Conservation (phyloP, 176 grass and related monocot species). For the Triticum turgidum region DNA sequence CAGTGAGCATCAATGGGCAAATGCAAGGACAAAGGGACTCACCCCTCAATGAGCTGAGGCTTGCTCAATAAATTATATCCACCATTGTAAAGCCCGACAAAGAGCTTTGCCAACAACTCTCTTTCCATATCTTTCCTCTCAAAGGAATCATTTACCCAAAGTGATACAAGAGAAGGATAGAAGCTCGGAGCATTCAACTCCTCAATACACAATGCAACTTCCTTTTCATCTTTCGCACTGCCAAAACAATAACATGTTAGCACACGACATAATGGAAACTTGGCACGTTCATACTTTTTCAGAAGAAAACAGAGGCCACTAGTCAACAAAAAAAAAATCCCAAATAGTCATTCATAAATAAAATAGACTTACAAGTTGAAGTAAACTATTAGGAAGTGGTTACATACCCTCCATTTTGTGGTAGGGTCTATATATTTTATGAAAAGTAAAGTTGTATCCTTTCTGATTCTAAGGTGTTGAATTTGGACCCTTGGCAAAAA, state of each 20-base stretch:
- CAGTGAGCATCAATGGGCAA: not conserved
- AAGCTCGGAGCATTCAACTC: slow-evolving; percentile 88
- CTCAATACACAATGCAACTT: slow-evolving; percentile 85
- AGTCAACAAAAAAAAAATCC: not conserved
- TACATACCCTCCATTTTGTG: not conserved
- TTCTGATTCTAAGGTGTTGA: not conserved
- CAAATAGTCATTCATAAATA: slow-evolving; percentile 14
- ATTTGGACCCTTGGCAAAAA: not conserved
- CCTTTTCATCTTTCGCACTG: slow-evolving; percentile 88
- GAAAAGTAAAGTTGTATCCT: not conserved
- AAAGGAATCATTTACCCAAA: slow-evolving; percentile 95
- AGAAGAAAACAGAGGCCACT: slow-evolving; percentile 1
- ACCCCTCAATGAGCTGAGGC: slow-evolving; percentile 75
- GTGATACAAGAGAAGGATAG: slow-evolving; percentile 73
- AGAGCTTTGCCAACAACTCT: slow-evolving; percentile 73
- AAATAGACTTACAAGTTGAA: not conserved
- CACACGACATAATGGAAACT: slow-evolving; percentile 2
- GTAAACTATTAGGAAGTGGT: not conserved
- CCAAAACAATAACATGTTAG: slow-evolving; percentile 38
- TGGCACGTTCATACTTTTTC: not conserved
- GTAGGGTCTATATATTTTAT: not conserved
- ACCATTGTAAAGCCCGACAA: slow-evolving; percentile 72
- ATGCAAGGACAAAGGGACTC: not conserved
- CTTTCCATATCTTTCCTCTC: slow-evolving; percentile 89
- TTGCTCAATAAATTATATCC: slow-evolving; percentile 60